Evolutionary conservation across 495 filamentous ascomycete genomes (phyloP).

Genomic region (Xylaria castorea): DNA sequence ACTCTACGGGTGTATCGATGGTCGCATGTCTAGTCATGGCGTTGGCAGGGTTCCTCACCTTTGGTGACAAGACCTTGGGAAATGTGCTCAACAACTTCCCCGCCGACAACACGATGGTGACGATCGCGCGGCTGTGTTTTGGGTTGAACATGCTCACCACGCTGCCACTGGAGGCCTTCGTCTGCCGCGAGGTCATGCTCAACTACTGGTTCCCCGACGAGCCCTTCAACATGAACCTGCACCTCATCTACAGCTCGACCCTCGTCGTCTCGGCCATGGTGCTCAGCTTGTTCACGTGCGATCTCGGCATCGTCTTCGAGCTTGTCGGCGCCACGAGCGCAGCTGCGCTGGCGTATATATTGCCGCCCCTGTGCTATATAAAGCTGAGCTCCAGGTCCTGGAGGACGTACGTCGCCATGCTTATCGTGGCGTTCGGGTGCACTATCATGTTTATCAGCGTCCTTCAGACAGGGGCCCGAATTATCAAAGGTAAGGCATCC

Average conservation of each 20-base stretch:
- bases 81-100: conserved; percentile 99
- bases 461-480: conserved; percentile 73
- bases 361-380: conserved; percentile 93
- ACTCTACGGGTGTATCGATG: conserved; percentile 86
- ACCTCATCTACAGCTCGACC: conserved; percentile 81
- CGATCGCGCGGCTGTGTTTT: conserved; percentile 92
- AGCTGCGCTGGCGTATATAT: conserved; percentile 90
- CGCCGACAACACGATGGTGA: conserved; percentile 85
- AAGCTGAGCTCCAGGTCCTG: conserved; percentile 83
- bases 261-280: conserved; percentile 81
- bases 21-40: conserved; percentile 88
- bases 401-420: conserved; percentile 73
- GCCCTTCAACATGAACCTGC: conserved; percentile 80
- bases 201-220: conserved; percentile 87
- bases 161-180: conserved; percentile 92
- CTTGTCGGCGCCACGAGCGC: conserved; percentile 94
- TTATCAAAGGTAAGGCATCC: conserved; percentile 53
- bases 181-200: conserved; percentile 95
- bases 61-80: conserved; percentile 87
- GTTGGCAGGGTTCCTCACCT: conserved; percentile 86
- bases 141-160: conserved; percentile 99
- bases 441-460: conserved; percentile 86
- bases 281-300: conserved; percentile 82
- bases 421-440: conserved; percentile 76
- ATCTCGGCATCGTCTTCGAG: conserved; percentile 93